These are phyloP conservation scores for Cercospora beticola DNA, from an alignment of 2,329 filamentous ascomycete genomes.

Conservation along the genomic window DNA sequence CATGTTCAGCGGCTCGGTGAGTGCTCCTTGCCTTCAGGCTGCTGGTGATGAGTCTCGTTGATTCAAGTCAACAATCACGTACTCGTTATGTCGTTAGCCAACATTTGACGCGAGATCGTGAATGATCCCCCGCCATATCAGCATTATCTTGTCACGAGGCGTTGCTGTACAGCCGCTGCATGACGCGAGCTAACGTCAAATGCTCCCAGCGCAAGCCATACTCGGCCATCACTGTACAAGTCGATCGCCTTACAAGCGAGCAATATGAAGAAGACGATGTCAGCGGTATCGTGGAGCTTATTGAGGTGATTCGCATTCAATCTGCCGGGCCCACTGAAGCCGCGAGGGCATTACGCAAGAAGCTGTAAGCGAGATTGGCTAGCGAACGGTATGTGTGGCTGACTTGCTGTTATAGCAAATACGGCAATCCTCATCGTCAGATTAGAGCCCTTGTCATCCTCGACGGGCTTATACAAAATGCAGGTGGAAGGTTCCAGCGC, in stretches of 20 bases:
- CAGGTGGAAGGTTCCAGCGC: conserved; percentile 80
- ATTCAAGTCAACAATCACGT: neutral
- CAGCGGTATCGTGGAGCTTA: conserved; percentile 86
- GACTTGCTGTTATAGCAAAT: conserved; percentile 61
- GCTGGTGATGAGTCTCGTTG: neutral
- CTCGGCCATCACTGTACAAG: conserved; percentile 86
- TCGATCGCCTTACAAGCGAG: conserved; percentile 88
- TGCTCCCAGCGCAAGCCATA: conserved; percentile 70
- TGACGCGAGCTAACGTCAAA: neutral
- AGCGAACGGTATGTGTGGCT: conserved; percentile 11
- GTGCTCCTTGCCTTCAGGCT: neutral
- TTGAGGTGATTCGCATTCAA: conserved; percentile 91
- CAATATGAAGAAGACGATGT: conserved; percentile 87
- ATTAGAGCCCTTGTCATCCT: conserved; percentile 83
- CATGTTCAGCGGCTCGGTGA: conserved; percentile 32
- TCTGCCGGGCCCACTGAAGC: conserved; percentile 82
- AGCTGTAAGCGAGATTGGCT: conserved; percentile 59
- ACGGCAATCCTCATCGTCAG: conserved; percentile 91
- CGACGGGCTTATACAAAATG: conserved; percentile 93
- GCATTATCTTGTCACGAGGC: neutral
- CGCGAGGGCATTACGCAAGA: conserved; percentile 89
- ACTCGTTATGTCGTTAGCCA: neutral
- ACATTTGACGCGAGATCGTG: neutral
- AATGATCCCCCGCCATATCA: neutral
- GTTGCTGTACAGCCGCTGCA: neutral